Evolutionary conservation across 2,329 filamentous ascomycete genomes (phyloP).

Genomic region (Endocalyx cinctus): DNA sequence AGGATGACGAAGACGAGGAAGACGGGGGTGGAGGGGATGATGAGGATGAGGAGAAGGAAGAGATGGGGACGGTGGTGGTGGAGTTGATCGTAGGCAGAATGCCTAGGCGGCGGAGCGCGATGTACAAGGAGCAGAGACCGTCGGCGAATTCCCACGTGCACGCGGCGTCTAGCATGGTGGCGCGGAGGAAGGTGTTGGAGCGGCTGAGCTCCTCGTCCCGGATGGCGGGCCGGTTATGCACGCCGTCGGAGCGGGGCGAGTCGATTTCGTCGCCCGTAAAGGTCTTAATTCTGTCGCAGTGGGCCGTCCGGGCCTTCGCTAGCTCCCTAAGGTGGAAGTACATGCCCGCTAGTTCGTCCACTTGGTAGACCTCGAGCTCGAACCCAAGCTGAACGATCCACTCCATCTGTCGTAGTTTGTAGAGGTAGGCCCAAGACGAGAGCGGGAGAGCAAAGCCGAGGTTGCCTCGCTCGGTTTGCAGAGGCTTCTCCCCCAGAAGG

Average conservation of each 20-base stretch:
- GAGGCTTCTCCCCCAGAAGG: slow-evolving; percentile 56
- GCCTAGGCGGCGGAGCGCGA: slow-evolving; percentile 54
- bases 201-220: slow-evolving; percentile 41
- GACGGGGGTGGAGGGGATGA: too few species aligned
- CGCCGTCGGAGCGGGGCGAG: slow-evolving; percentile 24
- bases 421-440: slow-evolving; percentile 83
- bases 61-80: too few species aligned
- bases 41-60: too few species aligned
- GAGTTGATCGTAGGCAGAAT: slow-evolving; percentile 46
- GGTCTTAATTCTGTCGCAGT: slow-evolving; percentile 68
- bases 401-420: slow-evolving; percentile 86
- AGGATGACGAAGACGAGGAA: too few species aligned
- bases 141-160: slow-evolving; percentile 55
- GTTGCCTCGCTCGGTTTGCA: slow-evolving; percentile 36
- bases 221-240: slow-evolving; percentile 13
- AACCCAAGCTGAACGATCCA: slow-evolving; percentile 89
- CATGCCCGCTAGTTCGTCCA: slow-evolving; percentile 80
- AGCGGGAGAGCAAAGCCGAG: slow-evolving; percentile 64
- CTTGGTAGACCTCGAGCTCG: slow-evolving; percentile 84
- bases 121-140: slow-evolving; percentile 59
- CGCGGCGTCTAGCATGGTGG: slow-evolving; percentile 60
- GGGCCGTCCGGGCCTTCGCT: slow-evolving; percentile 60
- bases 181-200: slow-evolving; percentile 52
- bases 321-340: slow-evolving; percentile 85
- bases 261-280: slow-evolving; percentile 48